Evolutionary conservation across 192 early-diverging fungal species (phyloP).

Genomic region (Mortierella claussenii): DNA sequence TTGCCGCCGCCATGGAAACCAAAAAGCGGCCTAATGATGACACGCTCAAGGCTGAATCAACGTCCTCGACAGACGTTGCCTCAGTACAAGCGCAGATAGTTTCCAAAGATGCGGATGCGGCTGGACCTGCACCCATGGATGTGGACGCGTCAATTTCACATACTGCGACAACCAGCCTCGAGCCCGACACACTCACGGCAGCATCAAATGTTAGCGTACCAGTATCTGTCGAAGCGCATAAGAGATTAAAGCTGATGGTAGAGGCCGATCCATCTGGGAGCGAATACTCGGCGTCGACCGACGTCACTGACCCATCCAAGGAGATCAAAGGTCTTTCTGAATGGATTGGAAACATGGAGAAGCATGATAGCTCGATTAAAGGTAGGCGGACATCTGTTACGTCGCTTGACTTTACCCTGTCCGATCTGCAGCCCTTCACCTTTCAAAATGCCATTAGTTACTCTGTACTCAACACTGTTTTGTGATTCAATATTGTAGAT

Average conservation of each 20-base stretch:
- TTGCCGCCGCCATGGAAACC: slow-evolving; percentile 27
- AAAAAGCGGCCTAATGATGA: slow-evolving; percentile 49
- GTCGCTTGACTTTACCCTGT: not conserved
- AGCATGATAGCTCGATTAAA: slow-evolving; percentile 3
- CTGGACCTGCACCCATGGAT: slow-evolving; percentile 11
- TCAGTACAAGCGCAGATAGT: not conserved
- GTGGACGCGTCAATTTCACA: too few species aligned
- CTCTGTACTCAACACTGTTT: too few species aligned
- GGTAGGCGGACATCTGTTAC: slow-evolving; percentile 3
- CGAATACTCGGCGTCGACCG: slow-evolving; percentile 27
- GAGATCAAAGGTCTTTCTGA: slow-evolving; percentile 27
- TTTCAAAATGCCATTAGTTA: not conserved
- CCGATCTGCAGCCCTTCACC: not conserved
- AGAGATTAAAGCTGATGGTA: slow-evolving; percentile 31
- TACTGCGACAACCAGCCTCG: too few species aligned
- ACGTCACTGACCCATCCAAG: slow-evolving; percentile 28
- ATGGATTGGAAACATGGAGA: slow-evolving; percentile 24
- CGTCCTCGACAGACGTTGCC: not conserved
- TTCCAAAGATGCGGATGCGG: not conserved
- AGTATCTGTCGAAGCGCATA: slow-evolving; percentile 16
- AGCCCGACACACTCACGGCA: too few species aligned
- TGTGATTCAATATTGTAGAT: too few species aligned
- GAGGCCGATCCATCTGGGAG: slow-evolving; percentile 10
- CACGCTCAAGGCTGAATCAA: not conserved
- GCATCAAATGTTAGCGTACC: not conserved